Base-by-base conservation (phyloP, 2,329 filamentous ascomycete genomes). In the Penicillium digitatum region DNA sequence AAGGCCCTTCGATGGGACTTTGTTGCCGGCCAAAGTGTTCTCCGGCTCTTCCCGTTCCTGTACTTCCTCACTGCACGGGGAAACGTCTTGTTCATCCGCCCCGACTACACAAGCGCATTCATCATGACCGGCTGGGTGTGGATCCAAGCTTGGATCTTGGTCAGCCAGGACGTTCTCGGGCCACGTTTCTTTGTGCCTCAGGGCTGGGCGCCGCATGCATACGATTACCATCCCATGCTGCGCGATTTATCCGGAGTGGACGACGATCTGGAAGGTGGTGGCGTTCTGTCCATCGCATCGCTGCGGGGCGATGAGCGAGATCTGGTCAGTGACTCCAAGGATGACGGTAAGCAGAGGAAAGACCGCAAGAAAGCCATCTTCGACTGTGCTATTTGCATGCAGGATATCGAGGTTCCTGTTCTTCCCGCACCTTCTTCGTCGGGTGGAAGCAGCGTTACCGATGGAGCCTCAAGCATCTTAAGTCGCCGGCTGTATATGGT, bases 341-440 rank as follows among this genome's bases (percentile, higher is more conserved):
- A 75, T 46, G 74, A 77, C 58, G 72, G 77, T 52, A 80, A 77
- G 38, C 64, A 68, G 11, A 64, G 67, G 29, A 69, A 67, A 63
- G 76, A 77, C 47, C 81, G 80, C 56, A 80, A 83, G 72, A 82
- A 79, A 66, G 81, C 80, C 37, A 69, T 82, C 1, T 94, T 95
- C 57, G 92, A 97, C 75, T 99, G 94, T 73, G 90, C 92, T 18
- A 96, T 99, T 62, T 99, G 94, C 71, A 88, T 93, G 74, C 91
- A 96, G 74, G 82, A 88, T 43, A 85, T 99, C 18, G 90, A 96
- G 70, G 90, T 97, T 2, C 90, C 91, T 0, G 87, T 97, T 22
- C 76, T 96, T 31, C 65, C 70, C 3, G 70, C 71, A 14, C 70
- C 63, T 20, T 79, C 79, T 42, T 81, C 83, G 31, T 81, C 86